A percentile compares a stretch with the other conserved stretches of the same genome.
These are phyloP conservation scores for Paragyromitra xinjiangensis DNA, from an alignment of 495 filamentous ascomycete genomes.

Conservation along the genomic window DNA sequence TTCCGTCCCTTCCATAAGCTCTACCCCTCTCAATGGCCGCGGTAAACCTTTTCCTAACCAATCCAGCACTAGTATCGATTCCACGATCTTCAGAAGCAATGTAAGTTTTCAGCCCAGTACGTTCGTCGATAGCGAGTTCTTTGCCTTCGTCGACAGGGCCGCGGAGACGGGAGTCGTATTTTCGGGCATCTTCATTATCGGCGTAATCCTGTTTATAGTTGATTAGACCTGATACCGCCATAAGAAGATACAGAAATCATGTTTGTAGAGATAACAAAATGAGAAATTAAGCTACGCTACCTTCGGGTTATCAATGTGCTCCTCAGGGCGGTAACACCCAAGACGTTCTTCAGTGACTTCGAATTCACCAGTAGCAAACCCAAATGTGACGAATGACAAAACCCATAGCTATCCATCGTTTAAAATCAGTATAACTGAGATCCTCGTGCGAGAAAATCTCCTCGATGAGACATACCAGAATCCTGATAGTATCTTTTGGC, in stretches of 20 bases:
- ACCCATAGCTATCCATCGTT: slow-evolving; percentile 59
- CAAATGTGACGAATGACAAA: slow-evolving; percentile 70
- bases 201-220: slow-evolving; percentile 69
- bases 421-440: background rate
- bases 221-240: background rate
- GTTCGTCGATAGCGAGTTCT: slow-evolving; percentile 77
- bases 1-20: slow-evolving; percentile 68
- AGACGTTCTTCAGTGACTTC: slow-evolving; percentile 92
- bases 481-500: slow-evolving; percentile 85
- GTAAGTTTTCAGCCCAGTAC: slow-evolving; percentile 84
- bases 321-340: slow-evolving; percentile 86
- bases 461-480: slow-evolving; percentile 62
- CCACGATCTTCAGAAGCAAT: slow-evolving; percentile 80
- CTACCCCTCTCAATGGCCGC: slow-evolving; percentile 76
- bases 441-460: background rate
- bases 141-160: slow-evolving; percentile 79
- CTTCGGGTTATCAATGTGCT: slow-evolving; percentile 84
- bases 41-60: slow-evolving; percentile 75
- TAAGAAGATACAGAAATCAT: background rate
- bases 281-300: slow-evolving; percentile 51
- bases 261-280: background rate
- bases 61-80: slow-evolving; percentile 78
- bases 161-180: slow-evolving; percentile 79
- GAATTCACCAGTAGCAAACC: slow-evolving; percentile 88
- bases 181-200: slow-evolving; percentile 80